Evolutionary conservation across 768 basidiomycete genomes (phyloP), one percentile per base, ranked within the genome.

Genomic region (Neoboletus magnificus): DNA sequence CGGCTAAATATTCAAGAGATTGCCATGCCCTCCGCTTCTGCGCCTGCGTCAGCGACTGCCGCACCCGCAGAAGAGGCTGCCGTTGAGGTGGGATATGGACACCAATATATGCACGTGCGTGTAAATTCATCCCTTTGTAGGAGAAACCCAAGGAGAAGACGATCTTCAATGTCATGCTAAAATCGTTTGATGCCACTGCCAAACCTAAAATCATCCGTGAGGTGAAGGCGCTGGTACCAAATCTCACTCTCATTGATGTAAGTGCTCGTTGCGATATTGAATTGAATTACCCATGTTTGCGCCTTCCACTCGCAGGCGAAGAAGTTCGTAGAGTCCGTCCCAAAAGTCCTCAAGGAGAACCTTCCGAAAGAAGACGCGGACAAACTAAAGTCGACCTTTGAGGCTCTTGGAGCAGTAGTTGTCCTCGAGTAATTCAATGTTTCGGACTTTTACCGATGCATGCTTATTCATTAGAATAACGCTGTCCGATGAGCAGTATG

Each of bases 131-230:
- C 6, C 16, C 4, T 48, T 37, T 23, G 6, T 59, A 93, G 87
- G 93, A 93, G 73, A 97, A 95, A 68, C 94, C 94, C 47, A 98
- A 97, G 77, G 97, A 98, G 78, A 98, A 98, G 85, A 97, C 94
- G 18, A 81, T 95, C 33, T 99, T 99, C 77, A 95, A 87, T 64
- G 89, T 98, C 68, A 93, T 85, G 73, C 82, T 99, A 40, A 93
- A 96, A 69, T 93, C 93, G 45, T 97, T 98, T 66, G 95, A 97
- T 58, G 84, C 93, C 3, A 79, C 82, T 12, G 79, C 91, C 50
- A 99, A 99, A 74, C 90, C 97, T 29, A 99, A 99, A 78, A 85
- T 98, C 66, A 99, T 99, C 68, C 85, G 91, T 64, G 97, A 98
- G 75, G 92, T 99, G 65, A 99, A 99, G 81, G 91, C 91, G 7